Conservation (phyloP, 768 basidiomycete genomes). For the Gloeopeniophorella convolvens region DNA sequence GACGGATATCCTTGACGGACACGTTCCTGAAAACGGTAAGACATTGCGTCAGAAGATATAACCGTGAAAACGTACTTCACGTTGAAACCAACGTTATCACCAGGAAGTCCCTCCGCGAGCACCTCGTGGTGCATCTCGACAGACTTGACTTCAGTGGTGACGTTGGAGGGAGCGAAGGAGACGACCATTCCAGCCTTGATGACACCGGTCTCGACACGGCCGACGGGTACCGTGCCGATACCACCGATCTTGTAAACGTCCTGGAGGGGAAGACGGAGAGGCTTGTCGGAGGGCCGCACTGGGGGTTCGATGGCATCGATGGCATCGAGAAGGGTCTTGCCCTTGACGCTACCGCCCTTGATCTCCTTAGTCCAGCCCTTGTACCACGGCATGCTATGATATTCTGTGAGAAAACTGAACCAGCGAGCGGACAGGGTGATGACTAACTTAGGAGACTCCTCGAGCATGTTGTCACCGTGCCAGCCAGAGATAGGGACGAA, state of each 20-base stretch:
- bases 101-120: slow-evolving; percentile 88
- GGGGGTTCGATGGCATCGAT: slow-evolving; percentile 99
- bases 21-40: slow-evolving; percentile 72
- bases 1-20: slow-evolving; percentile 99
- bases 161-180: slow-evolving; percentile 92
- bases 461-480: slow-evolving; percentile 99
- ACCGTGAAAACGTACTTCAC: slow-evolving; percentile 60
- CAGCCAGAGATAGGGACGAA: slow-evolving; percentile 99
- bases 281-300: slow-evolving; percentile 94
- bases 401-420: slow-evolving; percentile 10
- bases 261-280: slow-evolving; percentile 99
- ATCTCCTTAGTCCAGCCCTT: slow-evolving; percentile 99
- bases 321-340: slow-evolving; percentile 99
- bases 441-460: slow-evolving; percentile 88
- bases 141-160: slow-evolving; percentile 99
- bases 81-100: slow-evolving; percentile 99
- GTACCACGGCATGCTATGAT: slow-evolving; percentile 92
- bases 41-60: not conserved
- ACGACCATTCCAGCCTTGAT: slow-evolving; percentile 99
- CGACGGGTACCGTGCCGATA: slow-evolving; percentile 99
- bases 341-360: slow-evolving; percentile 90
- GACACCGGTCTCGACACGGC: slow-evolving; percentile 99
- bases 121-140: slow-evolving; percentile 99
- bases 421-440: not conserved
- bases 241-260: slow-evolving; percentile 99